Evolutionary conservation across 2,329 filamentous ascomycete species (phyloP), one percentile per base, ranked within the genome.

Genomic region (Neofusicoccum cordaticola): DNA sequence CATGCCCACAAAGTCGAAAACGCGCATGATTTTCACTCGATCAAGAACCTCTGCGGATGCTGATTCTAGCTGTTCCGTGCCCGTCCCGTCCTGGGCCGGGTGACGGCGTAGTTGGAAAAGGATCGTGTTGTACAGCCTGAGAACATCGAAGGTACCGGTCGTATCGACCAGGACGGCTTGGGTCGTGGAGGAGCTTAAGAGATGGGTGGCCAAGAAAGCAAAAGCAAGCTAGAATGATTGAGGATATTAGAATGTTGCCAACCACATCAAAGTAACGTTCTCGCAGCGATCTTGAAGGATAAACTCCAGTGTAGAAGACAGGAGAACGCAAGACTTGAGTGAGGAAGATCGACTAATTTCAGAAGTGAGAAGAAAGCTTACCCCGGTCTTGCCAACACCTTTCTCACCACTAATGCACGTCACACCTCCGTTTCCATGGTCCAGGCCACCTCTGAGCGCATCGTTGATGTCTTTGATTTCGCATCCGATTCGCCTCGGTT

Each of bases 1-100:
- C 31, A 84, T 67, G 0, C 83, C 83, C 8, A 78, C 74, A 44
- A 81, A 76, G 67, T 84, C 82, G 67, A 85, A 85, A 0, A 82
- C 79, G 4, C 82, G 77, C 76, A 82, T 82, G 34, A 84, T 80
- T 66, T 76, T 78, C 3, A 84, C 75, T 1, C 79, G 70, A 31
- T 81, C 80, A 0, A 85, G 74, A 4, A 78, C 64, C 17, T 67
- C 68, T 2, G 74, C 71, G 9, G 79, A 77, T 15, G 72, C 65
- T n/a, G 74, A 66, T 42, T 77, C 72, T 4, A 63, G 22, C 3
- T 34, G 37, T 35, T 41, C 47, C 22, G 4, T 19, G 22, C 3
- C 4, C 4, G 4, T 42, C 3, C 19, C 15, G 11, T 5, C 12
- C 17, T 15, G 19, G 13, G 34, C n/a, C 17, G 17, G 22, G 22